A percentile compares a stretch with the other conserved stretches of the same genome.
Conservation (phyloP, 2,329 filamentous ascomycete genomes). For the Fusarium euwallaceae region DNA sequence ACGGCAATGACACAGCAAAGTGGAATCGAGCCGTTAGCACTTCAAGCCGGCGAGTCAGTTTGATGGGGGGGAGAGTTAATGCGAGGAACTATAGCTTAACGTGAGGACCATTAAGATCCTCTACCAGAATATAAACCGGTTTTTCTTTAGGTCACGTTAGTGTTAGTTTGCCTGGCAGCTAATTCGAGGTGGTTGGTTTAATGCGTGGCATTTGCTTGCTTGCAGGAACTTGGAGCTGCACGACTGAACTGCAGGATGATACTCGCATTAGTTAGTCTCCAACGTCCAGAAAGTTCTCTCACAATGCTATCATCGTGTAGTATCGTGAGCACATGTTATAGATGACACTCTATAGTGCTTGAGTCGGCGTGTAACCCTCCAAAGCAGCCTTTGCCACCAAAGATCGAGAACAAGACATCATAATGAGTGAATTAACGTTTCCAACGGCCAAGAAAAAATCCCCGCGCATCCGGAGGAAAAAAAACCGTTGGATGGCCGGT, state of each 20-base stretch:
- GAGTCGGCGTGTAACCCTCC: slow-evolving; percentile 6
- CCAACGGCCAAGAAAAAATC: neutral
- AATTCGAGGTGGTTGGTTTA: neutral
- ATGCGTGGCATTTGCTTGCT: neutral
- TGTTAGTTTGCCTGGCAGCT: neutral
- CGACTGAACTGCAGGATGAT: neutral
- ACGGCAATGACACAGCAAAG: slow-evolving; percentile 4
- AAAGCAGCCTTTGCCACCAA: slow-evolving; percentile 2
- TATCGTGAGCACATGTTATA: neutral
- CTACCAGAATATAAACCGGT: neutral
- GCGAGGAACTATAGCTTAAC: neutral
- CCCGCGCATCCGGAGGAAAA: slow-evolving; percentile 9
- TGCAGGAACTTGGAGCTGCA: neutral
- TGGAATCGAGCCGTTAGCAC: slow-evolving; percentile 2
- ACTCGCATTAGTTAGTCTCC: neutral
- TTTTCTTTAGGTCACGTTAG: neutral
- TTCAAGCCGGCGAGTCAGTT: slow-evolving; percentile 31
- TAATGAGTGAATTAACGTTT: slow-evolving; percentile 12
- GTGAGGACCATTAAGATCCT: neutral
- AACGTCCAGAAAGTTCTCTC: neutral
- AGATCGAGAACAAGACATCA: neutral
- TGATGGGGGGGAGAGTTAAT: neutral
- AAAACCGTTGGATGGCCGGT: neutral
- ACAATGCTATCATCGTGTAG: neutral
- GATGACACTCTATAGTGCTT: neutral